Conservation (phyloP, 805 yeast genomes). For the Wickerhamomyces kurtzmanii region DNA sequence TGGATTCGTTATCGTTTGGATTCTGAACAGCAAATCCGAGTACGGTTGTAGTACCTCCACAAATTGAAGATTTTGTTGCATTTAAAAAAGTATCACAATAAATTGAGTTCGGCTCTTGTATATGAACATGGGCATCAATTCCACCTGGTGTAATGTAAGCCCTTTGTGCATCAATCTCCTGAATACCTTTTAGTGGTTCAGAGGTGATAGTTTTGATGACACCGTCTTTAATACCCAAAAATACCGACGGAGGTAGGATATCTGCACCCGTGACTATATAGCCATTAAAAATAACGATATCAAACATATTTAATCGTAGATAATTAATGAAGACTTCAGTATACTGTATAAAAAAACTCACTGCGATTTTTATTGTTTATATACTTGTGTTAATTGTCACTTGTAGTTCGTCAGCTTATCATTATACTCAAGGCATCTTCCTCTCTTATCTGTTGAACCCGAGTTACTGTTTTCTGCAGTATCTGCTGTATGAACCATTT, state of each 20-base stretch:
- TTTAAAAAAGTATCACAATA: constrained; percentile 34
- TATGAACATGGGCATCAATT: constrained; percentile 39
- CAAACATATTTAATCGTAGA: no score
- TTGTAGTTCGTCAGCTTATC: no score
- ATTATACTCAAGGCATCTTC: no score
- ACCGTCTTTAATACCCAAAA: constrained; percentile 31
- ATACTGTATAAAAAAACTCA: no score
- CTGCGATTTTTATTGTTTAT: no score
- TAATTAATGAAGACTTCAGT: no score
- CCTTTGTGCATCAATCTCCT: constrained; percentile 34
- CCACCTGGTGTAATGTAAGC: constrained; percentile 42
- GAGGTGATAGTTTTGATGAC: constrained; percentile 25
- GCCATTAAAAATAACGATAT: constrained; percentile 22
- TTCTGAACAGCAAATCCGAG: constrained; percentile 37
- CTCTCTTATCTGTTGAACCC: no score
- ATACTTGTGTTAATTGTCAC: no score
- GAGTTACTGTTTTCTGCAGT: no score
- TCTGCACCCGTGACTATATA: constrained; percentile 20
- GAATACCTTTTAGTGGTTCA: constrained; percentile 14
- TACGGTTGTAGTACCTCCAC: constrained; percentile 42
- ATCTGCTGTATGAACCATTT: no score
- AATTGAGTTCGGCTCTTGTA: constrained; percentile 30
- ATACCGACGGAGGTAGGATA: constrained; percentile 23
- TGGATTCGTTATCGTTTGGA: constrained; percentile 18
- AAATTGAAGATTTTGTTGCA: constrained; percentile 34